Evolutionary conservation across 2,329 filamentous ascomycete genomes (phyloP).

Genomic region (Trichoderma pleuroti): DNA sequence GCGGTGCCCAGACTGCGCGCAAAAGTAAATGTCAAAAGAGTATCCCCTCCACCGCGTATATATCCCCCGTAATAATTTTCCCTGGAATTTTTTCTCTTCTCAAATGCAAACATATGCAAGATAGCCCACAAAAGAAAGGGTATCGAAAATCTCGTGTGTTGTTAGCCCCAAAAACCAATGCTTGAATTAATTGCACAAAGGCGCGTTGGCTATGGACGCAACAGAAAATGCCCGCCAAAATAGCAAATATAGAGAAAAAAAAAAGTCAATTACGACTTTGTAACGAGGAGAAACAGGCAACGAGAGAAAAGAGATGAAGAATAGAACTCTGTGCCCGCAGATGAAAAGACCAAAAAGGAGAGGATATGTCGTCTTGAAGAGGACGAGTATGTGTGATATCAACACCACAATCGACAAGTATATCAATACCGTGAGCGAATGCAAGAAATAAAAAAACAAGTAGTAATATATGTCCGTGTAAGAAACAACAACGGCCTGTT

Average conservation of each 20-base stretch:
- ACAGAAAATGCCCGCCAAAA: background rate
- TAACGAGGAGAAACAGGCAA: background rate
- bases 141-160: conserved; percentile 1
- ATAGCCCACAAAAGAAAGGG: conserved; percentile 9
- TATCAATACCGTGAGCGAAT: background rate
- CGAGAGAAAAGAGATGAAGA: background rate
- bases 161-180: background rate
- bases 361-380: background rate
- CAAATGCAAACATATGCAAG: background rate
- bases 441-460: background rate
- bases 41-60: background rate
- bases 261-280: background rate
- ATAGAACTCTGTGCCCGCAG: background rate
- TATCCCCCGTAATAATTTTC: background rate
- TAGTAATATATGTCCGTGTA: background rate
- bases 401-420: background rate
- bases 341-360: background rate
- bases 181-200: background rate
- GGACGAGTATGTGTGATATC: background rate
- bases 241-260: background rate
- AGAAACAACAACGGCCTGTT: background rate
- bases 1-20: background rate
- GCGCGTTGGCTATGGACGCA: background rate
- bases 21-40: background rate
- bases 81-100: background rate